phyloP scores from a whole-genome alignment of 345 rosid genomes.

The Melaleuca alternifolia region DNA sequence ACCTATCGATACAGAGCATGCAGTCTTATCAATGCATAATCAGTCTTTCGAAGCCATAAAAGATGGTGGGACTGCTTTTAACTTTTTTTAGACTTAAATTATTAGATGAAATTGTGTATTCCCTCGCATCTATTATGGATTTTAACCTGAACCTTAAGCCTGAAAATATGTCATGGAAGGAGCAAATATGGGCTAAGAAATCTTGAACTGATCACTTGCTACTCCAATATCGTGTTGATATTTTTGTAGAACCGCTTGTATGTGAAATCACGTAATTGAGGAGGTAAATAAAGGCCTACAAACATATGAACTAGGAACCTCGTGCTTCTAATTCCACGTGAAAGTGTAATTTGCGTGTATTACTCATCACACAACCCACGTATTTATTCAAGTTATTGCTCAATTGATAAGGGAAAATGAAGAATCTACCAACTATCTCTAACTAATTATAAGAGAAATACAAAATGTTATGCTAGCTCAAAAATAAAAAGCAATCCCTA shows the following conservation, averaged over 20 bases:
- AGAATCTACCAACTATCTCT: not conserved
- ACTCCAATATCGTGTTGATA: not conserved
- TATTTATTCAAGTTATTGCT: not conserved
- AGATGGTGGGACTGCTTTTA: not conserved
- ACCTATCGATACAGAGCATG: not conserved
- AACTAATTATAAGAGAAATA: not conserved
- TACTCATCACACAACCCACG: not conserved
- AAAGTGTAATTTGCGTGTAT: not conserved
- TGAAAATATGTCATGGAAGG: not conserved
- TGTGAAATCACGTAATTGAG: not conserved
- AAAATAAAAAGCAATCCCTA: not conserved
- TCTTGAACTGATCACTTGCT: not conserved
- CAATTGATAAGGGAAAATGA: not conserved
- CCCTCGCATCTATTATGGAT: not conserved
- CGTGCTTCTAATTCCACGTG: not conserved
- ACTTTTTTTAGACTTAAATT: no score
- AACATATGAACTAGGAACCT: not conserved
- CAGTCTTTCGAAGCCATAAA: not conserved
- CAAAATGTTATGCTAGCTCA: not conserved
- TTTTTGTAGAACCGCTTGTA: not conserved
- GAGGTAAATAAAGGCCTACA: not conserved
- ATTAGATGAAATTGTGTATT: not conserved
- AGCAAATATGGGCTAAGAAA: not conserved
- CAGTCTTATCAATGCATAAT: not conserved
- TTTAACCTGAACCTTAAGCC: not conserved